Conservation (phyloP, 371 early-diverging fungal species). For the Capniomyces stellatus region DNA sequence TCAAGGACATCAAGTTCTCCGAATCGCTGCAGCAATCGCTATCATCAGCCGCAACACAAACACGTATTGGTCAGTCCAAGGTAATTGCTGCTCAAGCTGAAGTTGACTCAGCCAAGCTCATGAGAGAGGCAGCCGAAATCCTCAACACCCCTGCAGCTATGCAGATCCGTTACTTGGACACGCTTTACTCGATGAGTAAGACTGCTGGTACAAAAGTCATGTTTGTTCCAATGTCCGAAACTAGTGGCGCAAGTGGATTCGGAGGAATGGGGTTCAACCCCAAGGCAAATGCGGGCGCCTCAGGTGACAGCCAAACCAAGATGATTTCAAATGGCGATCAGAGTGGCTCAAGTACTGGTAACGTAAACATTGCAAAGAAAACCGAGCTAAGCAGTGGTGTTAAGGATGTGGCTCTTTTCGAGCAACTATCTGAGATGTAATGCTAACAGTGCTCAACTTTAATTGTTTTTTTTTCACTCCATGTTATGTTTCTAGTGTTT, state of each 20-base stretch:
- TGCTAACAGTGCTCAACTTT: no score
- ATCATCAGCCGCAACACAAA: conserved; percentile 78
- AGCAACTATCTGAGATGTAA: conserved; percentile 3
- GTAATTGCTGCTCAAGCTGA: conserved; percentile 81
- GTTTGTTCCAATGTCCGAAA: conserved; percentile 21
- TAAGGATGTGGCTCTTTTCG: conserved; percentile 2
- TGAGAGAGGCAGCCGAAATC: conserved; percentile 76
- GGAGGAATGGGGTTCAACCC: no score
- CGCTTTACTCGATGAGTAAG: conserved; percentile 50
- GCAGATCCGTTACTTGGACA: conserved; percentile 82
- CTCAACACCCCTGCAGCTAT: conserved; percentile 50
- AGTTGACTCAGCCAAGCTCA: conserved; percentile 77
- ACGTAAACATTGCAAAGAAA: no score
- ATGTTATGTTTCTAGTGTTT: no score
- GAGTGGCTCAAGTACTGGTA: no score
- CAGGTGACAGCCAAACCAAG: no score
- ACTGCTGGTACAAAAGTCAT: conserved; percentile 23
- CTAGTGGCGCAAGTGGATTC: background rate
- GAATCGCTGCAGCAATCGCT: conserved; percentile 60
- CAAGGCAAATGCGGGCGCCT: no score
- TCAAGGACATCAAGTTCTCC: conserved; percentile 73
- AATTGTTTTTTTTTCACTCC: no score
- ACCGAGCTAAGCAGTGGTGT: no score
- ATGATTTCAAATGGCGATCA: no score
- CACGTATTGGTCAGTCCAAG: conserved; percentile 72